Base-by-base conservation (phyloP, 2,329 filamentous ascomycete species). In the Colletotrichum sojae region DNA sequence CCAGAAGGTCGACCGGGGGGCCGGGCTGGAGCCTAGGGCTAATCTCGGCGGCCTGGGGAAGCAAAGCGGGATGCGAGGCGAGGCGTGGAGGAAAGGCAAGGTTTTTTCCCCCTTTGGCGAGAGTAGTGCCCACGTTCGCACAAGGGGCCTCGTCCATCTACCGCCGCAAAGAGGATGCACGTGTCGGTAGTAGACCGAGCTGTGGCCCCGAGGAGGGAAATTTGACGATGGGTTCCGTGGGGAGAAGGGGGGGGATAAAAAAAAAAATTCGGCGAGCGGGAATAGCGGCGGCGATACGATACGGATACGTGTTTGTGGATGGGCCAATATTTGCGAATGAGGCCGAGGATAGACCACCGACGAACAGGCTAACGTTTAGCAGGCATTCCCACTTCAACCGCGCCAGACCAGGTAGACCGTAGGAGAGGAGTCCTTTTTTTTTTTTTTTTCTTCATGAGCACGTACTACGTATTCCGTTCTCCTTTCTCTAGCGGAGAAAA, bases 181-280 rank as follows among this genome's bases (percentile, higher is more conserved):
- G 62, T 69, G 62, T 69, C 66, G 66, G 66, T 63, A 69, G 55
- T 60, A 60, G 62, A 39, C 66, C 66, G 66, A 69, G 66, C 66
- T 55, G 62, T 60, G 62, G 66, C 57, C 49, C 62, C 55, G 31
- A 36, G 49, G 45, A 25, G 31, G 62, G 51, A 60, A 60, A 66
- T 60, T 66, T 53, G 43, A 54, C 46, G 40, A 43, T 52, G 54
- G 61, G 61, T 25, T 13, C 3, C 6, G 10, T 5, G 18, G 16
- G 40, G 27, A 15, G 40, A 48, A 22, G 46, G 10, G 18, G 45
- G n/a, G 25, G 18, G 13, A 45, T 5, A 9, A 31, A 51, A 51
- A 27, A 51, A 22, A 40, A 25, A 60, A 46, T 16, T 22, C 57
- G 45, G 20, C 36, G 15, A 64, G 55, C 62, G 61, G 66, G 61